Evolutionary conservation across 2,329 filamentous ascomycete genomes (phyloP).

Genomic region (Trichocomaceae sp.): DNA sequence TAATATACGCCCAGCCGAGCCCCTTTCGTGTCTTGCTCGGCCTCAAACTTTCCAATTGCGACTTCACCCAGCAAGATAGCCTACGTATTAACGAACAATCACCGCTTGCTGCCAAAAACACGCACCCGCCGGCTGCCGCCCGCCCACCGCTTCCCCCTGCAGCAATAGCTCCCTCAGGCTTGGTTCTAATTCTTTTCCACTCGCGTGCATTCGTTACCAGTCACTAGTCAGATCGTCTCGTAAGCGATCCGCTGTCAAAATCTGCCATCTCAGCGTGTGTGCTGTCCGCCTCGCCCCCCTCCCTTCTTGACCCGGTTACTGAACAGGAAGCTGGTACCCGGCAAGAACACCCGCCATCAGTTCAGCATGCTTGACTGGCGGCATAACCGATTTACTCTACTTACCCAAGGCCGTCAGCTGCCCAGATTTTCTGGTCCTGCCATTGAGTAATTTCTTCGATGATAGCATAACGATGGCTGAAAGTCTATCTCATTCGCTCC

Average conservation of each 20-base stretch:
- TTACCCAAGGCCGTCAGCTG: conserved; percentile 9
- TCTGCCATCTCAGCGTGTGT: neutral
- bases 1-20: neutral
- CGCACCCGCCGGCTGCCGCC: neutral
- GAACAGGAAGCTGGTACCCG: neutral
- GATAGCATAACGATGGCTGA: conserved; percentile 17
- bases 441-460: conserved; percentile 2
- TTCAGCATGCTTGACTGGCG: conserved; percentile 12
- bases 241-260: conserved; percentile 5
- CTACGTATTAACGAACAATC: neutral
- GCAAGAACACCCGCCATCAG: conserved; percentile 2
- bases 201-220: neutral
- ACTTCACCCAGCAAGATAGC: too few species aligned
- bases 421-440: conserved; percentile 3
- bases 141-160: conserved; percentile 2
- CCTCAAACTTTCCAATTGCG: neutral
- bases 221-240: neutral
- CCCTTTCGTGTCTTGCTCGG: neutral
- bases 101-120: neutral
- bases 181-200: neutral
- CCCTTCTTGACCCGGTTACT: neutral
- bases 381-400: conserved; percentile 3
- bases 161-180: neutral
- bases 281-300: neutral
- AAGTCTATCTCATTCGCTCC: conserved; percentile 23